phyloP scores from a whole-genome alignment of 176 grass and related monocot genomes.

The Musa acuminata region DNA sequence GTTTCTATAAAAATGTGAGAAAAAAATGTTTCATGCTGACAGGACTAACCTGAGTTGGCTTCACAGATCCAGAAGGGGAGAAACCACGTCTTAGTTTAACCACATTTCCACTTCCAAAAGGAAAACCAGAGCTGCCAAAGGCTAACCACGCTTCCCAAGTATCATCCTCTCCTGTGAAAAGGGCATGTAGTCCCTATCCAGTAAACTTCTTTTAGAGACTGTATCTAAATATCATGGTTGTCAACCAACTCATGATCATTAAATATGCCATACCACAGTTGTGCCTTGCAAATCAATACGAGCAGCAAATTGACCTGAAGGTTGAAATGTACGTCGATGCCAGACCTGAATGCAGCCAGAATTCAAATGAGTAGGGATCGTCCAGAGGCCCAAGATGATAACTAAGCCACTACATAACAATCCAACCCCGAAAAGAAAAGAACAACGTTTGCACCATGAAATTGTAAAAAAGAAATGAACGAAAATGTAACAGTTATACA shows the following conservation, averaged over 20 bases:
- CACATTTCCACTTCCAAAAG: conserved; percentile 41
- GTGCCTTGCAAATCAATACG: conserved; percentile 79
- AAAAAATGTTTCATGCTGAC: not conserved
- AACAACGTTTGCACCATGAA: not conserved
- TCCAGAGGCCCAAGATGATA: not conserved
- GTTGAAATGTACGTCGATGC: conserved; percentile 88
- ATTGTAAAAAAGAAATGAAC: not conserved
- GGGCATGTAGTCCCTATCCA: conserved; percentile 66
- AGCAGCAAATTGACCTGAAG: conserved; percentile 87
- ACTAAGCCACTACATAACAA: not conserved
- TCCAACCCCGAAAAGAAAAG: not conserved
- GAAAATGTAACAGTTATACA: not conserved
- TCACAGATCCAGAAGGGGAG: conserved; percentile 55
- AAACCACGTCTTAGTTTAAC: conserved; percentile 94
- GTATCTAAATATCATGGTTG: not conserved
- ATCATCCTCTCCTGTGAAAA: conserved; percentile 94
- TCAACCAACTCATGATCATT: conserved; percentile 1
- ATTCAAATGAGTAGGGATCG: not conserved
- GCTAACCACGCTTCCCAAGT: conserved; percentile 92
- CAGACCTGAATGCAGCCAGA: conserved; percentile 57
- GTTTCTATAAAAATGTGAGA: not conserved
- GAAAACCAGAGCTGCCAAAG: conserved; percentile 57
- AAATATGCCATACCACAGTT: conserved; percentile 39
- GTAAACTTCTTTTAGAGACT: conserved; percentile 23
- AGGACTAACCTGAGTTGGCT: conserved; percentile 65